Evolutionary conservation across 2,329 filamentous ascomycete species (phyloP).

Genomic region (Calonectria henricotiae): DNA sequence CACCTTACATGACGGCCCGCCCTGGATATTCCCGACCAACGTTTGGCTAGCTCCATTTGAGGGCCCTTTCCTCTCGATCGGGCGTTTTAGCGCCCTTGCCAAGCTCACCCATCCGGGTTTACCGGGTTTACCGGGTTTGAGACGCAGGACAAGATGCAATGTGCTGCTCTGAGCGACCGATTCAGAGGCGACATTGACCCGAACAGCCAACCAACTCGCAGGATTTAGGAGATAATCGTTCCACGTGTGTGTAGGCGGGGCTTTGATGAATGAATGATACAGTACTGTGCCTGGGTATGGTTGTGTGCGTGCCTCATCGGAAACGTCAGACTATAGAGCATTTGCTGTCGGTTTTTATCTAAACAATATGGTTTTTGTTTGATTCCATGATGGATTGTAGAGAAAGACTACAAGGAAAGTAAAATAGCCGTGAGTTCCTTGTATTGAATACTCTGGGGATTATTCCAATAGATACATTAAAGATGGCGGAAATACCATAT

Average conservation of each 20-base stretch:
- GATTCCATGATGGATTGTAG: background rate
- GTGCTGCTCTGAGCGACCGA: slow-evolving; percentile 6
- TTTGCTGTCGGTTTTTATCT: background rate
- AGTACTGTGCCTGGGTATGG: background rate
- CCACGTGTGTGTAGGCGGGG: slow-evolving; percentile 12
- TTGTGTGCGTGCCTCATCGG: background rate
- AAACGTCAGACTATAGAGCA: background rate
- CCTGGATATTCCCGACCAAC: background rate
- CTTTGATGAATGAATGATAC: no score
- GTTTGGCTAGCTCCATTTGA: background rate
- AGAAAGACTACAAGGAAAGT: background rate
- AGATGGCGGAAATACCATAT: background rate
- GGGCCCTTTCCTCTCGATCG: background rate
- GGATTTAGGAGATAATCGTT: background rate
- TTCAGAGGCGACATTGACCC: background rate
- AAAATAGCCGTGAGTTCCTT: no score
- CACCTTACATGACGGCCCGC: background rate
- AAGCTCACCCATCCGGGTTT: background rate
- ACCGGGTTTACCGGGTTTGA: slow-evolving; percentile 16
- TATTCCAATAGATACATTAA: background rate
- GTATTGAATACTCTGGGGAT: no score
- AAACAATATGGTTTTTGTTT: background rate
- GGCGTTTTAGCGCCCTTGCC: background rate
- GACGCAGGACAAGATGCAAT: slow-evolving; percentile 2
- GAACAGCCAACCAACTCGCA: background rate